Base-by-base conservation (phyloP, 805 yeast species). In the Candida pini region DNA sequence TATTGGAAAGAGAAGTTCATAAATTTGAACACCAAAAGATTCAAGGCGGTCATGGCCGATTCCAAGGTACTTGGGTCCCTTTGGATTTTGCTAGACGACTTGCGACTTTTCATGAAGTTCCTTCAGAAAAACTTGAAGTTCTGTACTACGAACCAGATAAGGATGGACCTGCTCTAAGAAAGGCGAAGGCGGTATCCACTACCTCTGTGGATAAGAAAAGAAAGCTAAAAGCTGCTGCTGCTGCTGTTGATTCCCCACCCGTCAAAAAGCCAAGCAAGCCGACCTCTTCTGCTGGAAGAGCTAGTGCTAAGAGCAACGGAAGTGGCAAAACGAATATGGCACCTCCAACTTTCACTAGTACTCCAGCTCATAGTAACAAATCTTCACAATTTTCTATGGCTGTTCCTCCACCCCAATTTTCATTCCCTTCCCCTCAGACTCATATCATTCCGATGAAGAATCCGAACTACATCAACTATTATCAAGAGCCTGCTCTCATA, bases 41-140 rank as follows among this genome's bases (percentile, higher is more conserved):
- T 39, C 92, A 82, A 55, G 94, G 92, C 46, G 94, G 94, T 6
- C 81, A 81, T 54, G 92, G 92, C 9, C 62, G 87, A 33, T 83
- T 81, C 51, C 92, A 84, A 60, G 94, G 94, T 4, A 82, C 94
- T 2, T 84, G 92, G 92, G 76, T 84, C 26, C 92, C 94, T 0
- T 53, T 83, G 26, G 69, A 67, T 3, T 73, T 76, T 43, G 90
- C 90, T 3, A 67, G 67, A 28, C 67, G 73, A 30, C 63, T 81
- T 46, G 78, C 78, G 4, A 62, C 66, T 29, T 65, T 64, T 31
- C 69, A 74, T 44, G 71, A 69, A 1, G 73, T 76, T 14, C 58
- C 66, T 27, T 76, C 72, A 18, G 64, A 68, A 8, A 64, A 78
- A 34, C 67, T 69, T 18, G 70, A 69, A 3, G 73, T 82, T 2